Base-by-base conservation (phyloP, 1,284 basidiomycete species). In the Cutaneotrichosporon mucoides region DNA sequence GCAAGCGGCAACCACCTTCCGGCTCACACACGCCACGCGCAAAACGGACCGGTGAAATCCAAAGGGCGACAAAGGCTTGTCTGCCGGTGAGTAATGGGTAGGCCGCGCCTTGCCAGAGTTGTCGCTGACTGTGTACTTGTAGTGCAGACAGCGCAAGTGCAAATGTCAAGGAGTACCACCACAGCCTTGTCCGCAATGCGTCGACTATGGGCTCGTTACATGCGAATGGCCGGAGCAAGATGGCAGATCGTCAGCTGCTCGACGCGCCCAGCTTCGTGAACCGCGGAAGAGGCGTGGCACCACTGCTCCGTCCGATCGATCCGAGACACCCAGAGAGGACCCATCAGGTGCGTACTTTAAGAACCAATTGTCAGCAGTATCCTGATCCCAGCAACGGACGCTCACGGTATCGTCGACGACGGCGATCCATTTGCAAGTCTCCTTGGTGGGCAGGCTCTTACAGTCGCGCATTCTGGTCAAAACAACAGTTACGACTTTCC, bases 181-280 rank as follows among this genome's bases (percentile, higher is more conserved):
- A 2, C 60, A 52, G 10, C 62, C 68, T 12, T 70, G 68, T 43
- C 58, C 62, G 4, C 68, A 64, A 45, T 70, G 68, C 36, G 48
- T 67, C 41, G 59, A 63, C 35, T 59, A 59, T 6, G 56, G 60
- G n/a, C n/a, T n/a, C 9, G 13, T 62, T 8, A 35, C 36, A 1
- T 70, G 68, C 45, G 44, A 46, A 38, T 70, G 68, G 68, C 67
- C 67, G n/a, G 56, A 53, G 1, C 57, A 59, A 24, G 68, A 70
- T 43, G 68, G 68, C 7, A 49, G 68, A 13, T 67, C 65, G 7
- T 55, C 60, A 5, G 40, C 40, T 1, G 35, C 40, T 10, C 38
- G 50, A 7, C n/a, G 50, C 5, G 50, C 50, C 11, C 50, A 52
- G 40, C 41, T 52, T 3, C 56, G 64, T 46, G 65, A 64, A 2